Percentiles rank a stretch among this genome's conserved stretches.
Conservation (phyloP, 179 eudicot genomes). For the Silene vulgaris region DNA sequence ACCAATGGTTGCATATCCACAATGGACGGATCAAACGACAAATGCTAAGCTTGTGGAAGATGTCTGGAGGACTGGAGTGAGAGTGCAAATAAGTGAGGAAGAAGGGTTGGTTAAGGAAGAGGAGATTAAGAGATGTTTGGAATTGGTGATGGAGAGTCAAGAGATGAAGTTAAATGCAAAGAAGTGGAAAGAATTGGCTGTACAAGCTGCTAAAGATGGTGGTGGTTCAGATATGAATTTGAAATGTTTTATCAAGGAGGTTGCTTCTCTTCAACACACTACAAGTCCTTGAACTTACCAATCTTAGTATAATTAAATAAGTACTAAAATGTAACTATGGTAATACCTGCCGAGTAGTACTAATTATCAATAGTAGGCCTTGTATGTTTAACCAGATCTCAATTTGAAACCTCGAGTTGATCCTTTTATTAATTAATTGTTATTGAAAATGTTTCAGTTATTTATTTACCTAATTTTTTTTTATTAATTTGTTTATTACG, state of each 20-base stretch:
- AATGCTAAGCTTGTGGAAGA: conserved; percentile 40
- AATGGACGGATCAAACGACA: conserved; percentile 39
- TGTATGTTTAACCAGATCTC: no score
- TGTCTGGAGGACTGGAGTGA: conserved; percentile 34
- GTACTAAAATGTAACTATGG: no score
- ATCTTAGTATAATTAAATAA: no score
- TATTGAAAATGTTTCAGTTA: no score
- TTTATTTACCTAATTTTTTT: no score
- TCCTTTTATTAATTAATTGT: no score
- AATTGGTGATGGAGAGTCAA: conserved; percentile 27
- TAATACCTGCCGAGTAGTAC: no score
- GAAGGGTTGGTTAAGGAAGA: conserved; percentile 28
- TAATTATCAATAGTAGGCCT: no score
- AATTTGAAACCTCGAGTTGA: no score
- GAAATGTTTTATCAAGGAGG: conserved; percentile 19
- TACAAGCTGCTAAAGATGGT: conserved; percentile 27
- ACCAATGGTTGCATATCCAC: conserved; percentile 38
- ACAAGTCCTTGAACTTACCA: neutral
- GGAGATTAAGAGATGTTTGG: conserved; percentile 32
- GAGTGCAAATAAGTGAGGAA: conserved; percentile 21
- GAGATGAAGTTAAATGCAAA: conserved; percentile 27
- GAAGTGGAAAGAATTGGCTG: conserved; percentile 29
- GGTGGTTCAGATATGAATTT: conserved; percentile 30
- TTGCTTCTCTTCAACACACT: neutral
- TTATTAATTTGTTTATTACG: no score